Evolutionary conservation across 2,329 filamentous ascomycete genomes (phyloP).

Genomic region (Fusarium sp.): DNA sequence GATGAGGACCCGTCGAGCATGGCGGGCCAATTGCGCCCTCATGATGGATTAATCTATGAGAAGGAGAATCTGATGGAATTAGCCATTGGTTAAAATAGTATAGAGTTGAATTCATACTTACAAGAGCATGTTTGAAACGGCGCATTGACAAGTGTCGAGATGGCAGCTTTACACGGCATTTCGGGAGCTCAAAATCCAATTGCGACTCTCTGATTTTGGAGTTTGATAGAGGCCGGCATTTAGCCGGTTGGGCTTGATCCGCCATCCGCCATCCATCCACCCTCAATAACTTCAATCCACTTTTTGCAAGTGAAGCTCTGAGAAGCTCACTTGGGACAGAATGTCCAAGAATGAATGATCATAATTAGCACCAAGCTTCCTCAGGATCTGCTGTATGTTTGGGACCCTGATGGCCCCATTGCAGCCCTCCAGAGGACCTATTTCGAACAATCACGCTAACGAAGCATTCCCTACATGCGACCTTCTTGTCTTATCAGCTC

Average conservation of each 20-base stretch:
- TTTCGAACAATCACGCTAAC: not conserved
- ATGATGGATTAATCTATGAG: slow-evolving; percentile 56
- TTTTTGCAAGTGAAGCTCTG: not conserved
- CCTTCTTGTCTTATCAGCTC: no score
- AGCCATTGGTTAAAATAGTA: slow-evolving; percentile 1
- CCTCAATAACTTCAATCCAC: not conserved
- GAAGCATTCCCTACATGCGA: no score
- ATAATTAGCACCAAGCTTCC: not conserved
- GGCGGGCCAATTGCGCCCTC: slow-evolving; percentile 63
- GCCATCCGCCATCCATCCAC: slow-evolving; percentile 9
- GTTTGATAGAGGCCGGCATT: slow-evolving; percentile 43
- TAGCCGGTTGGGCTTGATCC: slow-evolving; percentile 34
- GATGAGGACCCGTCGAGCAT: slow-evolving; percentile 60
- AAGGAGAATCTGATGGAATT: slow-evolving; percentile 38
- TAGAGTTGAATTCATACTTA: slow-evolving; percentile 11
- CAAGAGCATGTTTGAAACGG: slow-evolving; percentile 49
- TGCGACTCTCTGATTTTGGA: slow-evolving; percentile 47
- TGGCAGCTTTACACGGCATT: slow-evolving; percentile 32
- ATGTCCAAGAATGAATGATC: not conserved
- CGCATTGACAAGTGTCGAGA: slow-evolving; percentile 30
- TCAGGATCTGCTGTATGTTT: not conserved
- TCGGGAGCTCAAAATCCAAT: slow-evolving; percentile 44
- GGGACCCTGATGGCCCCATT: not conserved
- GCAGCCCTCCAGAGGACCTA: not conserved
- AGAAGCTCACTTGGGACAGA: not conserved